Evolutionary conservation across 2,329 filamentous ascomycete genomes (phyloP).

Genomic region (Diaporthe humulicola): DNA sequence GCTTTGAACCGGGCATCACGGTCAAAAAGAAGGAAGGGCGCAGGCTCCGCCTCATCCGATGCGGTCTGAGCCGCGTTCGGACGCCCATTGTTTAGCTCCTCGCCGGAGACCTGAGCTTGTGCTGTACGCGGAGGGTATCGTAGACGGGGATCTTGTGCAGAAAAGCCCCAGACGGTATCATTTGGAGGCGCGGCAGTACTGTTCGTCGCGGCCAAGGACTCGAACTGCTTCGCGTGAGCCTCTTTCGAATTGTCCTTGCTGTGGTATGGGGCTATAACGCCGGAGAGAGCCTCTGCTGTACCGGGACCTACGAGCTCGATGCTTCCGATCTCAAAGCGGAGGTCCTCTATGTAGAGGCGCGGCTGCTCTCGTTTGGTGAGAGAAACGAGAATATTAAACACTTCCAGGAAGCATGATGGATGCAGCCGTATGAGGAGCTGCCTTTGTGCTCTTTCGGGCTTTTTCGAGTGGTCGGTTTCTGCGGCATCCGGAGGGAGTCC

Average conservation of each 20-base stretch:
- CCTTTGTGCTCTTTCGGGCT: constrained; percentile 45
- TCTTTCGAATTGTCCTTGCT: constrained; percentile 50
- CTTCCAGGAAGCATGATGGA: constrained; percentile 81
- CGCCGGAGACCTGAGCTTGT: constrained; percentile 48
- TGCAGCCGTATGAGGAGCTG: constrained; percentile 81
- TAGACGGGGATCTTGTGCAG: constrained; percentile 83
- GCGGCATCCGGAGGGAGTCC: constrained; percentile 34
- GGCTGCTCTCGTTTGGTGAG: constrained; percentile 72
- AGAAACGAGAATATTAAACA: constrained; percentile 74
- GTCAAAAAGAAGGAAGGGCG: constrained; percentile 73
- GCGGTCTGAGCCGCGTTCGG: constrained; percentile 36
- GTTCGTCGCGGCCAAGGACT: constrained; percentile 68
- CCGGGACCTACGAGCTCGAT: constrained; percentile 74
- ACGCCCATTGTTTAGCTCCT: constrained; percentile 21
- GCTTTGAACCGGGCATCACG: constrained; percentile 75
- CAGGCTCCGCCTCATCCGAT: constrained; percentile 46
- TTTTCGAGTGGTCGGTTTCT: constrained; percentile 29
- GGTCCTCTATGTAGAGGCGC: constrained; percentile 73
- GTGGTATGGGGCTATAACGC: constrained; percentile 71
- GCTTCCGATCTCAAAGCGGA: constrained; percentile 76
- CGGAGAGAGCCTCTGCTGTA: constrained; percentile 82
- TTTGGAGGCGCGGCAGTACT: constrained; percentile 78
- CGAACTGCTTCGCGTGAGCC: constrained; percentile 63
- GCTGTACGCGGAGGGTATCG: constrained; percentile 77
- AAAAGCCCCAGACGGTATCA: constrained; percentile 79